Evolutionary conservation across 1,139 yeast species (phyloP), one percentile per base, ranked within the genome.

Genomic region (Scheffersomyces illinoinensis): DNA sequence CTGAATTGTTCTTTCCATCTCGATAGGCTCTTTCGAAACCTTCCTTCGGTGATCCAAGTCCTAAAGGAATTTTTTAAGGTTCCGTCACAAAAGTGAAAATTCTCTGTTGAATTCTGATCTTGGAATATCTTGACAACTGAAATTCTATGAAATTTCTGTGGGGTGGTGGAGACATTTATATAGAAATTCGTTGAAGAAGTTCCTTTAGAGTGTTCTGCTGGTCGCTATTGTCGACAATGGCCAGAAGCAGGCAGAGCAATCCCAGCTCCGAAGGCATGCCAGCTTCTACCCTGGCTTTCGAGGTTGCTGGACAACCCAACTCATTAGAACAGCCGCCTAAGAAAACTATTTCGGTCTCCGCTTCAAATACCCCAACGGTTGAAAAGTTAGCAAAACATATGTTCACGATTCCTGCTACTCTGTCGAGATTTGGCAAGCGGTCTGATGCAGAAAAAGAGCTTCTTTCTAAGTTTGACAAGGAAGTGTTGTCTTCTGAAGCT

Each of bases 401-500:
- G 43, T 33, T 33, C 43, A 33, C 43, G 17, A 24, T 24, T 20
- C 26, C 51, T 6, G 26, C 51, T 20, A 21, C 24, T 5, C 26
- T 48, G 21, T 17, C 51, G n/a, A 48, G 51, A n/a, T 54, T 50
- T 39, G 26, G 8, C 17, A 54, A 54, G 43, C 51, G 56, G 6
- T 43, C 56, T 23, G 18, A 18, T 17, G 53, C 47, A 2, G 56
- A 54, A 47, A 43, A 47, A 3, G 46, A 54, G 19, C 51, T 54
- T 50, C 51, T 54, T 43, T 48, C 43, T 17, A 53, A 54, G 46
- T 56, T 56, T 39, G 58, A 56, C 24, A 50, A 33, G 14, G 56
- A 56, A 47, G 48, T 56, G 14, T 33, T 56, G 52, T n/a, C 56
- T 17, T 33, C 43, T 10, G 47, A 21, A 19, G 23, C 33, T 17